Percentiles rank a stretch among this genome's conserved stretches.
phyloP scores from a whole-genome alignment of 2,329 filamentous ascomycete genomes.

The Colletotrichum chlorophyti region DNA sequence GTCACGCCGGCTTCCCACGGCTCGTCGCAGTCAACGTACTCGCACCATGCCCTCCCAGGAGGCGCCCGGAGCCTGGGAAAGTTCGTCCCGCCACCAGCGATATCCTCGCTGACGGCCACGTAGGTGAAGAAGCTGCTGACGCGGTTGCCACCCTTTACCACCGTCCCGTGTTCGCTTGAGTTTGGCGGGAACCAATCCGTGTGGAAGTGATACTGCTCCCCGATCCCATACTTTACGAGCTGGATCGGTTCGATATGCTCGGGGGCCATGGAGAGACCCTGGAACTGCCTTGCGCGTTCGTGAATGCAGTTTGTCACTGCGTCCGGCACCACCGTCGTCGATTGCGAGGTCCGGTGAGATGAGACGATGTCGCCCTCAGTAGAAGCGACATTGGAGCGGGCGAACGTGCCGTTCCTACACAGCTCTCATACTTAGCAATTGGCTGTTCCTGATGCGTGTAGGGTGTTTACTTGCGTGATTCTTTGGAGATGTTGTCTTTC shows the following conservation, averaged over 20 bases:
- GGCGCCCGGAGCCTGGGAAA: conserved; percentile 45
- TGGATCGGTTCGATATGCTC: conserved; percentile 46
- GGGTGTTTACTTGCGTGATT: conserved; percentile 37
- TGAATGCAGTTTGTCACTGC: conserved; percentile 45
- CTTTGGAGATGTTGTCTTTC: conserved; percentile 43
- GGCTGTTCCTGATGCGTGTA: not conserved
- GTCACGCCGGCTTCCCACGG: conserved; percentile 47
- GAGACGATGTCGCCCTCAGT: conserved; percentile 37
- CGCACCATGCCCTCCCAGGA: conserved; percentile 44
- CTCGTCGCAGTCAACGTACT: conserved; percentile 47
- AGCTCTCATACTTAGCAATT: fast-evolving
- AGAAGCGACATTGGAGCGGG: conserved; percentile 41
- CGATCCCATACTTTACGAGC: conserved; percentile 45
- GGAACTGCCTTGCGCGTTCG: conserved; percentile 45
- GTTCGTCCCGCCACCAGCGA: conserved; percentile 48
- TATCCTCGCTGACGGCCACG: conserved; percentile 41
- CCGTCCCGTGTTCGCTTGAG: conserved; percentile 31
- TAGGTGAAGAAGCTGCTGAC: conserved; percentile 49
- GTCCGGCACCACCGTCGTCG: conserved; percentile 44
- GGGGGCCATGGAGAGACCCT: conserved; percentile 43
- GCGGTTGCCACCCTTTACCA: conserved; percentile 44
- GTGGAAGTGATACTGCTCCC: conserved; percentile 48
- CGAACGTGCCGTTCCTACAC: conserved; percentile 43
- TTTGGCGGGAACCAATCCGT: conserved; percentile 47
- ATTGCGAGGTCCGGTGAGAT: conserved; percentile 43